Conservation (phyloP, 2,329 filamentous ascomycete species). For the Pyricularia sp. region DNA sequence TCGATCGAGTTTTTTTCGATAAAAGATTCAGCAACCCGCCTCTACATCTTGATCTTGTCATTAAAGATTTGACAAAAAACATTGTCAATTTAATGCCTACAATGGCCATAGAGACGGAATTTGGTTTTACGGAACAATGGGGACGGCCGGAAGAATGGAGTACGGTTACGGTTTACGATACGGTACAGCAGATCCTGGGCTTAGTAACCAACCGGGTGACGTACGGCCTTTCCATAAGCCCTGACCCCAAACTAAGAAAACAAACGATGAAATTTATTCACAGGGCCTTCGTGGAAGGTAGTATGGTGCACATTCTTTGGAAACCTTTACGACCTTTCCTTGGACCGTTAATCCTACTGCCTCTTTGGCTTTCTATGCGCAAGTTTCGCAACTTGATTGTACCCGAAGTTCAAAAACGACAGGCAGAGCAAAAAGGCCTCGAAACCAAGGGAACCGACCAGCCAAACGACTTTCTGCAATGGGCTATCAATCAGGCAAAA, state of each 20-base stretch:
- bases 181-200: background rate
- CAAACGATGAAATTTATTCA: background rate
- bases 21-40: background rate
- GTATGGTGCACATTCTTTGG: background rate
- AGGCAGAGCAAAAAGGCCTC: background rate
- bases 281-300: background rate
- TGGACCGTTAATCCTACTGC: background rate
- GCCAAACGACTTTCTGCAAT: slow-evolving; percentile 28
- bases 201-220: background rate
- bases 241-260: background rate
- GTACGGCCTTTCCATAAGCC: too few species aligned
- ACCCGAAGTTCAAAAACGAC: background rate
- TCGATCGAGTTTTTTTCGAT: background rate
- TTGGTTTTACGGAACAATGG: background rate
- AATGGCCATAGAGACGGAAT: background rate
- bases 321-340: background rate
- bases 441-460: background rate
- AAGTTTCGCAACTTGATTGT: background rate
- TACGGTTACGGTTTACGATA: background rate
- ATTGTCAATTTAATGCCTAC: background rate
- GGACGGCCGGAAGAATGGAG: background rate
- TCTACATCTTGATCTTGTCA: background rate
- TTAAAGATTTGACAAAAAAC: background rate
- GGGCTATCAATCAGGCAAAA: slow-evolving; percentile 26
- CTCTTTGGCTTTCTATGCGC: background rate